phyloP scores from a whole-genome alignment of 306 rosid species.

The Potentilla sterilis region DNA sequence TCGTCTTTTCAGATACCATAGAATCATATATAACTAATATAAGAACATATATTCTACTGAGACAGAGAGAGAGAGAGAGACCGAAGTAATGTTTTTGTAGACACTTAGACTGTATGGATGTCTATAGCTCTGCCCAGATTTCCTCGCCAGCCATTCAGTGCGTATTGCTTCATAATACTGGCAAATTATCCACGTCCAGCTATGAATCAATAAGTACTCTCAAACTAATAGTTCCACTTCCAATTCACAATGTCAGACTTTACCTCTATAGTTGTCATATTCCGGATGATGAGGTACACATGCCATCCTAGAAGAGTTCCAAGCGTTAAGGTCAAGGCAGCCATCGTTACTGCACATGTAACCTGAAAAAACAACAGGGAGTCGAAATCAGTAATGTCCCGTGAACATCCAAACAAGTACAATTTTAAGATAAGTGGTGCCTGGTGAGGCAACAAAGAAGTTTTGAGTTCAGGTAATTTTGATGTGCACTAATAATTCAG shows the following conservation, averaged over 20 bases:
- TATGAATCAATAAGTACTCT: constrained; percentile 8
- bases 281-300: constrained; percentile 68
- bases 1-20: neutral
- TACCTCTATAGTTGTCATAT: constrained; percentile 93
- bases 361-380: constrained; percentile 37
- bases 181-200: constrained; percentile 18
- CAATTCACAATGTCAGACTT: constrained; percentile 23
- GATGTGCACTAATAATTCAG: neutral
- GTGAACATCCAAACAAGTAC: constrained; percentile 14
- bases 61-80: constrained; percentile 30
- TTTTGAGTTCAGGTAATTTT: neutral
- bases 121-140: constrained; percentile 74
- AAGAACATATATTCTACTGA: neutral
- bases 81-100: constrained; percentile 71
- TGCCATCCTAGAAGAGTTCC: constrained; percentile 80
- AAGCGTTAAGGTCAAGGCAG: constrained; percentile 53
- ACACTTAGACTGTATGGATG: constrained; percentile 59
- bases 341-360: constrained; percentile 44
- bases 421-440: neutral
- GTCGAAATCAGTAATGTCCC: constrained; percentile 4
- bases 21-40: neutral
- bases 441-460: neutral
- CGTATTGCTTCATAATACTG: constrained; percentile 73
- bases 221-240: constrained; percentile 9
- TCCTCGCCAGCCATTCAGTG: constrained; percentile 77